These are phyloP conservation scores for Colletotrichum noveboracense DNA, from an alignment of 2,329 filamentous ascomycete genomes.

Conservation along the genomic window DNA sequence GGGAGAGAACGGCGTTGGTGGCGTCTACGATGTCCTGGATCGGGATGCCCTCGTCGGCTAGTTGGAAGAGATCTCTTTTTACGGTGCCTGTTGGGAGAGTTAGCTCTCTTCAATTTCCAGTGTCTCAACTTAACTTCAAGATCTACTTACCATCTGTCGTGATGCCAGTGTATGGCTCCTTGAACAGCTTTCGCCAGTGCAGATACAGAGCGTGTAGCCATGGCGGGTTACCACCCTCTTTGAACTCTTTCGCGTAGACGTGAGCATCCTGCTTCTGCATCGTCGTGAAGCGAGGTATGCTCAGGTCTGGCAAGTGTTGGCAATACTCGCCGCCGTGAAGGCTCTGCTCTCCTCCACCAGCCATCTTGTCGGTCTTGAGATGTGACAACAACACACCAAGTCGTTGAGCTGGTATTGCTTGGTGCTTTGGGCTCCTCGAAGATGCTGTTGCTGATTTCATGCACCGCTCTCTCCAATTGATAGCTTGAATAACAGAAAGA, in stretches of 20 bases:
- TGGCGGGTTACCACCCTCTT: slow-evolving; percentile 62
- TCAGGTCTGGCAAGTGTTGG: slow-evolving; percentile 67
- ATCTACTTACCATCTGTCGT: slow-evolving; percentile 65
- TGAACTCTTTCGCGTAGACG: slow-evolving; percentile 66
- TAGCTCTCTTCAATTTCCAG: neutral
- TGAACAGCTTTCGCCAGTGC: slow-evolving; percentile 62
- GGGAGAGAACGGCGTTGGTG: slow-evolving; percentile 48
- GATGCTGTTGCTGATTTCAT: neutral
- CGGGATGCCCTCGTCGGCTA: slow-evolving; percentile 69
- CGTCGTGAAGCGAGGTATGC: slow-evolving; percentile 63
- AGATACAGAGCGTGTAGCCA: slow-evolving; percentile 69
- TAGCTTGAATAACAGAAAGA: neutral
- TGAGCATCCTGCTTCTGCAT: slow-evolving; percentile 68
- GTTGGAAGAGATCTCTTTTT: slow-evolving; percentile 56
- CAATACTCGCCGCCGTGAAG: slow-evolving; percentile 49
- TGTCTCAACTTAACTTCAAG: neutral
- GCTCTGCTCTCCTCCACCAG: neutral
- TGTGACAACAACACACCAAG: neutral
- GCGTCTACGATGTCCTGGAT: slow-evolving; percentile 61
- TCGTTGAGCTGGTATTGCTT: neutral
- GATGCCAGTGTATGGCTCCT: slow-evolving; percentile 74
- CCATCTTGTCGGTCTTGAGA: neutral
- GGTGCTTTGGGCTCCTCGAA: neutral
- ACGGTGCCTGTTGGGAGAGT: slow-evolving; percentile 47
- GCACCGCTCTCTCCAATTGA: neutral